phyloP scores from a whole-genome alignment of 352 stramenopile genomes.

The Globisporangium acanthophoron region DNA sequence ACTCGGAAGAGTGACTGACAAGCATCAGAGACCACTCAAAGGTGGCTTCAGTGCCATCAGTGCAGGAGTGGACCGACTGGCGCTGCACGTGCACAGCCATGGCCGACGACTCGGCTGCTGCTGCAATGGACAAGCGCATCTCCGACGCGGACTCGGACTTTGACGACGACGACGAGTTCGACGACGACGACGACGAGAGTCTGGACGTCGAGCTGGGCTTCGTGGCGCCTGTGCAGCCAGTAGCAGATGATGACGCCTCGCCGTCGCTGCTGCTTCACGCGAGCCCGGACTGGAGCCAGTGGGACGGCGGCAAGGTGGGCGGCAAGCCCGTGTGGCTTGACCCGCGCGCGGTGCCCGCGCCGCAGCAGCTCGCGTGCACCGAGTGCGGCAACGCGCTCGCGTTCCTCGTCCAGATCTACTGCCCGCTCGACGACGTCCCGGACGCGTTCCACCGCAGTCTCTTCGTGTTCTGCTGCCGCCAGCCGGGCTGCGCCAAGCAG shows the following conservation, averaged over 20 bases:
- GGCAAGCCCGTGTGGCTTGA: slow-evolving; percentile 88
- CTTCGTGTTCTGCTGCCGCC: slow-evolving; percentile 91
- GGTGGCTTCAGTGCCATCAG: too few relatives aligned
- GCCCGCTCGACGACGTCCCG: slow-evolving; percentile 78
- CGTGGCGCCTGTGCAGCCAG: slow-evolving; percentile 30
- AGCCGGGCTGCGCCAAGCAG: slow-evolving; percentile 41
- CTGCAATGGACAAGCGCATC: slow-evolving; percentile 9
- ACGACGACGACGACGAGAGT: slow-evolving; percentile 25
- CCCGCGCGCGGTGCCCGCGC: slow-evolving; percentile 35
- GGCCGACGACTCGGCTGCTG: background rate
- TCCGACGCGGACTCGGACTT: slow-evolving; percentile 47
- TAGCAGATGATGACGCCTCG: slow-evolving; percentile 9
- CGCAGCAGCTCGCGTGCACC: slow-evolving; percentile 36
- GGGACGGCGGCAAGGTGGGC: slow-evolving; percentile 92
- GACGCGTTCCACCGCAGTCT: slow-evolving; percentile 92
- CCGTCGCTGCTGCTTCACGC: slow-evolving; percentile 31
- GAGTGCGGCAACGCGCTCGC: slow-evolving; percentile 47
- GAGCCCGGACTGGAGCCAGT: slow-evolving; percentile 75
- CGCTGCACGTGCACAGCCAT: too few relatives aligned
- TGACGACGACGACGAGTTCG: slow-evolving; percentile 27
- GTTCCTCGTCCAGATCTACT: slow-evolving; percentile 92
- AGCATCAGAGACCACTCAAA: too few relatives aligned
- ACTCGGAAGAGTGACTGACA: background rate
- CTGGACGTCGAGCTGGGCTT: slow-evolving; percentile 78
- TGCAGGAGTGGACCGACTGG: too few relatives aligned